Base-by-base conservation (phyloP, 2,329 filamentous ascomycete genomes). In the Incumbomyces lentus region DNA sequence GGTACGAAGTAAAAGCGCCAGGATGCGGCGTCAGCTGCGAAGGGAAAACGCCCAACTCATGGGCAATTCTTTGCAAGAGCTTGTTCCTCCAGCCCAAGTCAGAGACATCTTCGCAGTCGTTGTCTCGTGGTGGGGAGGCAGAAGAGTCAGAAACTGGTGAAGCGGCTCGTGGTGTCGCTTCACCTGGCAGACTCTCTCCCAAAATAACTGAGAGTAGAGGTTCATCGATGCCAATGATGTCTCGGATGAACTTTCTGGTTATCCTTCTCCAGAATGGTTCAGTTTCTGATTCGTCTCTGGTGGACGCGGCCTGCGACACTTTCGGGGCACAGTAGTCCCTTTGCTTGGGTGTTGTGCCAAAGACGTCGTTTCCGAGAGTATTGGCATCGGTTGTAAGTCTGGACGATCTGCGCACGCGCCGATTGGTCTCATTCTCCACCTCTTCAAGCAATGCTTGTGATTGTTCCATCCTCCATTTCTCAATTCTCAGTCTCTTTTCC, bases 191-290 rank as follows among this genome's bases (percentile, higher is more conserved):
- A 2, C 78, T 70, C 62, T 95, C 88, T 11, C 92, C 92, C 47
- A 96, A 82, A 7, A 98, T 81, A 41, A 95, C 81, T 0, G 85
- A 85, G 7, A 98, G 74, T 16, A 92, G 71, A 41, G 78, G 77
- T 52, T 95, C 87, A 57, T 96, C 89, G 46, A 98, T 84, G 7
- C 90, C 90, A 61, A 96, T 84, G 36, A 98, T 68, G 60, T 95
- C 88, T 44, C 81, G 79, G 56, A 98, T 87, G 22, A 96, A 84
- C 58, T 82, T 86, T 48, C 84, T 79, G 2, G 90, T 94, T 41
- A 96, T 78, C 10, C 83, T 78, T 50, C 81, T 80, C 79, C 87
- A 86, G 54, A 93, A 76, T 1, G 84, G 81, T 53, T 87, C 81
- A 35, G 73, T 70, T 3, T 70, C 66, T 37, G 61, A 54, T 30